Evolutionary conservation across 345 rosid genomes (phyloP), one percentile per base, ranked within the genome.

Genomic region (Brassica cretica): DNA sequence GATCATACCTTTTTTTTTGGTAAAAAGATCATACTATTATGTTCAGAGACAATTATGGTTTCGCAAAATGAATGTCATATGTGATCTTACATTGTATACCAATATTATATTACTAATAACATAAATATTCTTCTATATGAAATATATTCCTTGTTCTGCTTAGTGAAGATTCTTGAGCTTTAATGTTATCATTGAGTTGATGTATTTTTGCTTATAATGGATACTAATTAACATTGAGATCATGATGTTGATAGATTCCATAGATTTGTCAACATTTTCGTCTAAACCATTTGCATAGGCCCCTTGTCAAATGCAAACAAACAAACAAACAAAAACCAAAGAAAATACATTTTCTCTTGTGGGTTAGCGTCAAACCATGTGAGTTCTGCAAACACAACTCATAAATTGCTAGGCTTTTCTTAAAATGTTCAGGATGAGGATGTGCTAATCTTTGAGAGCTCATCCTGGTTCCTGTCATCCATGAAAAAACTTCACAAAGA

Each of bases 251-350:
- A 67, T 67, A 65, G 41, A 18, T 16, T 15, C 32, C 65, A 39
- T 4, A 37, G n/a, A 66, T 39, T 75, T 15, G 72, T 75, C 73
- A 68, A 68, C 73, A 33, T 76, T 76, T 76, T 76, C 68, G 79
- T 41, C 73, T 76, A 4, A 7, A 18, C 73, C 9, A 27, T 68
- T 68, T 8, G 2, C 53, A 18, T 60, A 35, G 66, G 27, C 15
- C 33, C 24, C 60, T 59, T 14, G 5, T 68, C 35, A 30, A 30
- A 68, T 5, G 8, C 39, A 76, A 60, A 59, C 63, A 46, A 46
- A 68, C 16, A 44, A 44, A 41, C 30, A 29, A 41, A 16, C n/a
- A 35, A 68, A 16, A 29, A 16, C 9, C 4, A 68, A 68, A 32
- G 10, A 16, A 59, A 8, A 18, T 0, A 41, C 9, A 1, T 41